Percentiles rank a stretch among this genome's conserved stretches.
Evolutionary conservation across 73 alveolate species (phyloP).

Genomic region (Tetrahymena elliotti): DNA sequence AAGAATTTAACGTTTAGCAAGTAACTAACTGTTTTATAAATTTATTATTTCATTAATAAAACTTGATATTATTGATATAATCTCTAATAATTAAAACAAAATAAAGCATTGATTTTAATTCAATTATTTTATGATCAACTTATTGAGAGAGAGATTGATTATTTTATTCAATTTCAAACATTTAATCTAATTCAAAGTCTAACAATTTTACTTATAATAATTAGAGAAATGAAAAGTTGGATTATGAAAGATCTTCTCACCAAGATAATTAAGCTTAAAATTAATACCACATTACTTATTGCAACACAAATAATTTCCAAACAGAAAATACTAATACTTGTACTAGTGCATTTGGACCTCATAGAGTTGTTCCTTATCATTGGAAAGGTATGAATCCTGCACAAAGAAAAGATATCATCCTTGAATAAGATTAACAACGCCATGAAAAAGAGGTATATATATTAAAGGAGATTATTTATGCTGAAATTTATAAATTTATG

Average conservation of each 20-base stretch:
- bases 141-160: neutral
- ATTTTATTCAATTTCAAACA: too few species aligned
- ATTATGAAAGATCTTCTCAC: neutral
- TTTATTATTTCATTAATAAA: neutral
- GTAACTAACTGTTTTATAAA: neutral
- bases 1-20: neutral
- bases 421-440: conserved; percentile 53
- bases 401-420: conserved; percentile 42
- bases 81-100: neutral
- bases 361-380: conserved; percentile 84
- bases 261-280: neutral
- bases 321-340: conserved; percentile 56
- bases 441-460: conserved; percentile 25
- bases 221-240: neutral
- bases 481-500: too few species aligned
- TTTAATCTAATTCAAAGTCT: too few species aligned
- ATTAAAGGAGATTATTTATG: too few species aligned
- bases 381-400: conserved; percentile 67
- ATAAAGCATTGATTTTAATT: neutral
- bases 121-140: too few species aligned
- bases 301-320: neutral
- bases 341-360: conserved; percentile 60
- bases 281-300: neutral
- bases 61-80: neutral
- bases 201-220: too few species aligned